A percentile compares a stretch with the other conserved stretches of the same genome.
These are phyloP conservation scores for Auriscalpium vulgare DNA, from an alignment of 768 basidiomycete genomes.

Conservation along the genomic window DNA sequence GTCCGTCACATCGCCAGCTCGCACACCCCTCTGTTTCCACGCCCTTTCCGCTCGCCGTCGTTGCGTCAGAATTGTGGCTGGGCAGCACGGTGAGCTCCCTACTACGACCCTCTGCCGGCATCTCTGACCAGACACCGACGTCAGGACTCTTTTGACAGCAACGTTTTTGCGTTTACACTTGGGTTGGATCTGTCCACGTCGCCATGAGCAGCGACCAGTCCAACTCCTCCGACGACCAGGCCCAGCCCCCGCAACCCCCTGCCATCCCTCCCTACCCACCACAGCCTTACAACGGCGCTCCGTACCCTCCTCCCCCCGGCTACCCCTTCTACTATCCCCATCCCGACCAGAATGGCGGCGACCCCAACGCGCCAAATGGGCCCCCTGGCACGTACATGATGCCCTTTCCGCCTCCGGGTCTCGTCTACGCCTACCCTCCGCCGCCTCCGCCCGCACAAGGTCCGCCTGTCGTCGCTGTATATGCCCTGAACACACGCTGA, in stretches of 20 bases:
- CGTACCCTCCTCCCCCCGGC: slow-evolving; percentile 12
- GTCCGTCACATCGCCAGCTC: not conserved
- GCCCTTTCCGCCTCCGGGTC: slow-evolving; percentile 11
- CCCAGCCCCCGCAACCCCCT: slow-evolving; percentile 9
- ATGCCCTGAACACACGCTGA: not conserved
- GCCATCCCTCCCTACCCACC: slow-evolving; percentile 11
- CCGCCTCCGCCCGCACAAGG: slow-evolving; percentile 15
- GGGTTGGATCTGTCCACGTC: not conserved
- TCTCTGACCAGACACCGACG: too few species aligned
- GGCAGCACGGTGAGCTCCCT: too few species aligned
- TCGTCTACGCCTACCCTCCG: slow-evolving; percentile 19
- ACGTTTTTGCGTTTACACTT: not conserved
- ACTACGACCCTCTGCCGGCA: too few species aligned
- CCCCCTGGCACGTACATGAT: slow-evolving; percentile 11
- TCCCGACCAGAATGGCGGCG: slow-evolving; percentile 11
- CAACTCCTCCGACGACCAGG: slow-evolving; percentile 4
- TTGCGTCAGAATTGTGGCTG: too few species aligned
- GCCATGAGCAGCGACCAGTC: slow-evolving; percentile 14
- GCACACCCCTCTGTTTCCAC: not conserved
- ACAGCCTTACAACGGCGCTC: slow-evolving; percentile 4
- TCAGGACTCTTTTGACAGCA: not conserved
- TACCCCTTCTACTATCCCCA: slow-evolving; percentile 16
- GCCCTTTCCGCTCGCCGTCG: not conserved
- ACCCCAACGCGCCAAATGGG: slow-evolving; percentile 4
- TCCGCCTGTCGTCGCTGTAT: not conserved